phyloP scores from a whole-genome alignment of 495 filamentous ascomycete genomes.

The Lasiosphaeris hirsuta region DNA sequence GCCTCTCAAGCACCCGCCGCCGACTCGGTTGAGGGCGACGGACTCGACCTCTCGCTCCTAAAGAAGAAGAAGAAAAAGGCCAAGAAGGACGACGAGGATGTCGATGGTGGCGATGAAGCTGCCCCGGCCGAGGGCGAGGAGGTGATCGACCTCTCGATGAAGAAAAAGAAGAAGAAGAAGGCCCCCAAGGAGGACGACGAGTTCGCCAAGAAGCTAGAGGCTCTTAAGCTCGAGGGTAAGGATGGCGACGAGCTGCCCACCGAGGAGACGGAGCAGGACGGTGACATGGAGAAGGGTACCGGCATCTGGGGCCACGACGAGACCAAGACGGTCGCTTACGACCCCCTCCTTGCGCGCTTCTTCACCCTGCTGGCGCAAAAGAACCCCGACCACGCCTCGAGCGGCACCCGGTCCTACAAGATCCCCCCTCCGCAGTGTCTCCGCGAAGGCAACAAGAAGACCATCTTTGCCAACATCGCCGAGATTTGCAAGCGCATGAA shows the following conservation, averaged over 20 bases:
- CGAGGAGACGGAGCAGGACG: constrained; percentile 48
- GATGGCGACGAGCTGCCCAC: constrained; percentile 48
- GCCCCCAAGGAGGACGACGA: constrained; percentile 59
- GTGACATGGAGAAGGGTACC: constrained; percentile 85
- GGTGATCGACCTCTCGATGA: constrained; percentile 62
- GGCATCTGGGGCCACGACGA: constrained; percentile 89
- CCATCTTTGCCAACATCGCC: constrained; percentile 92
- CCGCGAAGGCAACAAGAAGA: constrained; percentile 99
- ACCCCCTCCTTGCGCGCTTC: constrained; percentile 80
- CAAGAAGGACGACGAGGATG: constrained; percentile 68
- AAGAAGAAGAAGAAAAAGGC: constrained; percentile 79
- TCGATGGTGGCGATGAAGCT: constrained; percentile 49
- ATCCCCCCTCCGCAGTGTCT: constrained; percentile 98
- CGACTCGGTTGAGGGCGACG: constrained; percentile 47
- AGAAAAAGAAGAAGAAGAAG: constrained; percentile 98
- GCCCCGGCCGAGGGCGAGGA: constrained; percentile 25
- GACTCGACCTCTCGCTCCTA: constrained; percentile 43
- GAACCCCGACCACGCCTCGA: constrained; percentile 88
- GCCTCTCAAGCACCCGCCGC: constrained; percentile 55
- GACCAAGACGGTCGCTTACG: constrained; percentile 73
- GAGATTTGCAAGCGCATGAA: constrained; percentile 74
- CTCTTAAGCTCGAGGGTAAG: constrained; percentile 77
- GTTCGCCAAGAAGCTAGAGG: constrained; percentile 57
- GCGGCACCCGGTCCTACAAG: constrained; percentile 91
- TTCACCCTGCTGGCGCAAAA: constrained; percentile 87